Percentiles rank a stretch among this genome's conserved stretches.
Conservation (phyloP, 1,139 yeast genomes). For the Suhomyces kunorum region DNA sequence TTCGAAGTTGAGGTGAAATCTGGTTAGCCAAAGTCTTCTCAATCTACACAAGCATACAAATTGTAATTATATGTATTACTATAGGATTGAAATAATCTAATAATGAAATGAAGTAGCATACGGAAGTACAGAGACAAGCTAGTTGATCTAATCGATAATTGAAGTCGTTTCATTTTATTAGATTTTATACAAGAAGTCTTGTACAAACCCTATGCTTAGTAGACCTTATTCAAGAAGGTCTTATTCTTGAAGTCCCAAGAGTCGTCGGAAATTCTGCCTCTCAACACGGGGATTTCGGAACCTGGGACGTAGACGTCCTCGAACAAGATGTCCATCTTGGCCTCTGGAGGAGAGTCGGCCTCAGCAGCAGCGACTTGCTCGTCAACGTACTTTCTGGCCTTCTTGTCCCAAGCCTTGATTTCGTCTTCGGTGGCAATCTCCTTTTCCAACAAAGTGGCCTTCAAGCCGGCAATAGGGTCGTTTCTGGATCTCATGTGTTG, state of each 20-base stretch:
- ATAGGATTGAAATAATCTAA: background rate
- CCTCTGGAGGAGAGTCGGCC: slow-evolving; percentile 92
- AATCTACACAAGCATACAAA: background rate
- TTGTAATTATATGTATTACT: slow-evolving; percentile 1
- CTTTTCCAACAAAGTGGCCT: slow-evolving; percentile 79
- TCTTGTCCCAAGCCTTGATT: slow-evolving; percentile 90
- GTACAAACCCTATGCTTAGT: slow-evolving; percentile 26
- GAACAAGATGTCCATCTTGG: slow-evolving; percentile 89
- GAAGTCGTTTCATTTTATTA: slow-evolving; percentile 1
- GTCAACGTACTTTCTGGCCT: slow-evolving; percentile 92
- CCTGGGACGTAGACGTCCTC: slow-evolving; percentile 98
- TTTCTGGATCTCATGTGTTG: slow-evolving; percentile 98
- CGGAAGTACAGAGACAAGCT: background rate
- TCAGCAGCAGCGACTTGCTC: slow-evolving; percentile 94
- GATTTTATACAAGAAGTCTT: slow-evolving; percentile 2
- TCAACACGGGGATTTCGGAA: slow-evolving; percentile 83
- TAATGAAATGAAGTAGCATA: slow-evolving; percentile 2
- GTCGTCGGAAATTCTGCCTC: slow-evolving; percentile 97
- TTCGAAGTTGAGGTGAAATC: slow-evolving; percentile 47
- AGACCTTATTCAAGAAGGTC: slow-evolving; percentile 61
- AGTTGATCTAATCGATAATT: background rate
- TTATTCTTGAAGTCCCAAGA: slow-evolving; percentile 82
- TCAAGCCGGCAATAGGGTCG: slow-evolving; percentile 96
- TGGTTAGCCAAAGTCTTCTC: background rate
- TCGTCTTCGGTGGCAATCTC: slow-evolving; percentile 91